Conservation (phyloP, 1,284 basidiomycete species). For the Prillingera fragicola region DNA sequence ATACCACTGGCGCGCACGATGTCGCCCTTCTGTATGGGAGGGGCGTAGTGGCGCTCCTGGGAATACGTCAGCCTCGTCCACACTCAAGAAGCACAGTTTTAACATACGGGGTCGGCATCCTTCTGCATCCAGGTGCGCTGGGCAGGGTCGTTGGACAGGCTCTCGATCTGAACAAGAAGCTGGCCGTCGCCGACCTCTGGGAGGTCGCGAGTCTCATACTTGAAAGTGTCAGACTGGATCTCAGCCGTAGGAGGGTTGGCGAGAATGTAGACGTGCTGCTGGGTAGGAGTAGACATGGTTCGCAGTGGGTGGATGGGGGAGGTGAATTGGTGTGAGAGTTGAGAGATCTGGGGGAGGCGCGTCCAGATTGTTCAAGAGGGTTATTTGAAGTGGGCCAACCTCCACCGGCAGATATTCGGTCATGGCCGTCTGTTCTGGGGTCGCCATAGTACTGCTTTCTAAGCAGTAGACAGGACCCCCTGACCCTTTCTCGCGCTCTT, state of each 20-base stretch:
- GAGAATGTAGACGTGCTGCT: conserved; percentile 28
- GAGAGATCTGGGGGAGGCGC: too few relatives aligned
- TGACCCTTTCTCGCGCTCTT: too few relatives aligned
- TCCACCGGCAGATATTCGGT: too few relatives aligned
- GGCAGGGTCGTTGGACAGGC: conserved; percentile 39
- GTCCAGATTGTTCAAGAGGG: too few relatives aligned
- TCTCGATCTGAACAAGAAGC: conserved; percentile 28
- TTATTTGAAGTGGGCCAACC: too few relatives aligned
- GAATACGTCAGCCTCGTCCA: neutral
- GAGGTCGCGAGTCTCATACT: conserved; percentile 19
- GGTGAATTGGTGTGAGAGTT: neutral
- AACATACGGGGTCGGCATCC: conserved; percentile 19
- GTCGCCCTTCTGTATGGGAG: conserved; percentile 25
- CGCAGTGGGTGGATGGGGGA: too few relatives aligned
- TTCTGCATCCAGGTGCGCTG: conserved; percentile 36
- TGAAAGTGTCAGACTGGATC: conserved; percentile 28
- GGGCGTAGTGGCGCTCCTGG: conserved; percentile 23
- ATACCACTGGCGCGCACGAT: conserved; percentile 19
- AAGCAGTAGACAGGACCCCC: too few relatives aligned
- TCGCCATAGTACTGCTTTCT: too few relatives aligned
- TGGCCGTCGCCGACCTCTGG: conserved; percentile 32
- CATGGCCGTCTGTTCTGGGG: too few relatives aligned
- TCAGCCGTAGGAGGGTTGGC: conserved; percentile 24
- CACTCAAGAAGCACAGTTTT: neutral
- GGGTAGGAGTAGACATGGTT: conserved; percentile 16